Conservation (phyloP, 108 stramenopile genomes). For the Cyclotella choctawhatcheeana region DNA sequence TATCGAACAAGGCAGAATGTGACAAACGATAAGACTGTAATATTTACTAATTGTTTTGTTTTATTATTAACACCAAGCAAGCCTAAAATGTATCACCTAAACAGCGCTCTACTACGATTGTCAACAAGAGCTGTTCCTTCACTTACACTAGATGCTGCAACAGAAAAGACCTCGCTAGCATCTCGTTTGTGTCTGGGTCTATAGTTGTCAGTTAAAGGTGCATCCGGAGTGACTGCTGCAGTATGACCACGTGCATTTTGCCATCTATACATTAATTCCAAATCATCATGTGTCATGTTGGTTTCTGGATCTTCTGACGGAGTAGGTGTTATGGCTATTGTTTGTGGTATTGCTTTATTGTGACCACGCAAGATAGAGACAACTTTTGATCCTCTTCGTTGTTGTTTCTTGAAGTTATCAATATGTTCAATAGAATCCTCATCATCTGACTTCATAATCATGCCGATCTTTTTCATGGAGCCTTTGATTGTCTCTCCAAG, state of each 20-base stretch:
- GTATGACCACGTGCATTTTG: constrained; percentile 18
- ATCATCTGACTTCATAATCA: neutral
- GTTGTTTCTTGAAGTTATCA: neutral
- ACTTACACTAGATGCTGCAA: neutral
- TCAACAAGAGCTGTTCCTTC: neutral
- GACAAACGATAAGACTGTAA: too few species aligned
- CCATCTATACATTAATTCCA: constrained; percentile 14
- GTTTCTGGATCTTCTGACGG: constrained; percentile 8
- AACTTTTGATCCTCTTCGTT: constrained; percentile 13
- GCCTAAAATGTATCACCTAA: too few species aligned
- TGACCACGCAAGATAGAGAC: constrained; percentile 17
- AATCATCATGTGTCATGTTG: constrained; percentile 8
- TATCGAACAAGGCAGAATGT: too few species aligned
- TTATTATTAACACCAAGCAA: too few species aligned
- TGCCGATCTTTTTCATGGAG: constrained; percentile 11
- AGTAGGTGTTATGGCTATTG: constrained; percentile 13
- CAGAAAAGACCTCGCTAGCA: neutral
- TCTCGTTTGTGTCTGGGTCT: neutral
- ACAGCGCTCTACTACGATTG: too few species aligned
- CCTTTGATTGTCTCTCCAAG: constrained; percentile 4
- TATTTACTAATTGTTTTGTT: too few species aligned
- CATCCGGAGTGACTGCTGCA: neutral
- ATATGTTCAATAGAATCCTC: neutral
- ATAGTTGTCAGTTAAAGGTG: neutral
- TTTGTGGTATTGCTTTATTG: neutral